Base-by-base conservation (phyloP, 805 yeast genomes). In the Candida nemodendra region DNA sequence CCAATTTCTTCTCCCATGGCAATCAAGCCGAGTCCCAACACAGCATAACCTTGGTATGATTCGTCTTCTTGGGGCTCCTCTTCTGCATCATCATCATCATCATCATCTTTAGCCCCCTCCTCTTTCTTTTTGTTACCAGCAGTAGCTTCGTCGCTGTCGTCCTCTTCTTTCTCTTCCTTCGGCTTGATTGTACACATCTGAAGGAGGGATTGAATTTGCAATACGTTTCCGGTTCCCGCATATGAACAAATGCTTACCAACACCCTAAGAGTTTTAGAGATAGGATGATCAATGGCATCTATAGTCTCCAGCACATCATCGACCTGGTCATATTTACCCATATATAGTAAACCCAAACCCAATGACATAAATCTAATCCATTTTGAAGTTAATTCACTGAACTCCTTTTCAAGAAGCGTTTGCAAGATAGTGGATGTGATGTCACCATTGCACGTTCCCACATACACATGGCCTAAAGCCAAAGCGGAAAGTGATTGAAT, bases 1-100 rank as follows among this genome's bases (percentile, higher is more conserved):
- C 99, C 99, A 60, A 93, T 86, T 48, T 87, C 95, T 65, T 93
- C 99, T 47, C 99, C 99, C 84, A 93, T 82, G 11, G 96, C 93
- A 54, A 95, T 85, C 47, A 85, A 74, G 0, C 97, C 99, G 49
- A 93, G 76, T 43, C 99, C 99, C 36, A 93, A 72, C 14, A 93
- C 97, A 8, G 98, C 93, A 56, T 86, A 87, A 1, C 95, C 95
- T 54, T 84, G 88, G 59, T 72, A 76, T 29, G 79, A 62, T 47
- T 73, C 76, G 42, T 78, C 85, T 38, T 70, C 77, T 16, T 69
- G 74, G 40, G 27, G 27, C 16, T 38, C 48, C 3, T 57, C 63
- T 2, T 51, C 56, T 31, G 48, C 60, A 7, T 60, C 63, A 9
- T 54, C 64, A 14, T 57, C 65, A 14, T 44, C 54, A 12, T 57